Conservation (phyloP, 768 basidiomycete genomes). For the Phaffia tasmanica region DNA sequence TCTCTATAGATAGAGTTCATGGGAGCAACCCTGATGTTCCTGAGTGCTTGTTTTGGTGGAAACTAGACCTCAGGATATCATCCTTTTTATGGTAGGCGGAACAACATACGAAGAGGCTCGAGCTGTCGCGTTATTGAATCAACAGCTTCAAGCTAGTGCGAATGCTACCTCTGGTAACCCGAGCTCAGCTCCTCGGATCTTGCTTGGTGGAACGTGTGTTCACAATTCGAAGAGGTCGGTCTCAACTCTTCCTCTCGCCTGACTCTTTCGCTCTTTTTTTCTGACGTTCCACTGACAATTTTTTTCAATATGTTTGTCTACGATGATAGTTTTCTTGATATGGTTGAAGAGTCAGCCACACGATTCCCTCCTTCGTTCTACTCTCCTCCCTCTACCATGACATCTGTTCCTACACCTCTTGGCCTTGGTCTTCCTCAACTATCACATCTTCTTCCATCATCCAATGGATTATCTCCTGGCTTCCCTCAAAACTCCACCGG, state of each 20-base stretch:
- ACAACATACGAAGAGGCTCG: conserved; percentile 92
- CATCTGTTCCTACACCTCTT: conserved; percentile 18
- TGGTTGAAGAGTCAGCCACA: conserved; percentile 59
- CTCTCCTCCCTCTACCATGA: conserved; percentile 20
- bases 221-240: conserved; percentile 85
- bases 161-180: conserved; percentile 40
- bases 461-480: conserved; percentile 57
- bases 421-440: conserved; percentile 34
- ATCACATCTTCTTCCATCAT: conserved; percentile 51
- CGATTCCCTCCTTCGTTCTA: conserved; percentile 39
- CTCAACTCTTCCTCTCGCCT: neutral
- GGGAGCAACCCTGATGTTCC: neutral
- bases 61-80: conserved; percentile 80
- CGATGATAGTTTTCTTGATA: conserved; percentile 62
- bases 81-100: conserved; percentile 92
- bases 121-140: conserved; percentile 72
- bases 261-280: no score
- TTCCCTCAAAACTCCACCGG: neutral
- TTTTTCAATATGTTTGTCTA: neutral
- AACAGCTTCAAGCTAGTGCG: conserved; percentile 44
- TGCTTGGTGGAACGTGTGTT: conserved; percentile 88
- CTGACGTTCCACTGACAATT: neutral
- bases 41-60: conserved; percentile 2
- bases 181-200: conserved; percentile 46
- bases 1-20: neutral